Percentiles rank a stretch among this genome's conserved stretches.
These are phyloP conservation scores for Amphirosellinia nigrospora DNA, from an alignment of 495 filamentous ascomycete genomes.

Conservation along the genomic window DNA sequence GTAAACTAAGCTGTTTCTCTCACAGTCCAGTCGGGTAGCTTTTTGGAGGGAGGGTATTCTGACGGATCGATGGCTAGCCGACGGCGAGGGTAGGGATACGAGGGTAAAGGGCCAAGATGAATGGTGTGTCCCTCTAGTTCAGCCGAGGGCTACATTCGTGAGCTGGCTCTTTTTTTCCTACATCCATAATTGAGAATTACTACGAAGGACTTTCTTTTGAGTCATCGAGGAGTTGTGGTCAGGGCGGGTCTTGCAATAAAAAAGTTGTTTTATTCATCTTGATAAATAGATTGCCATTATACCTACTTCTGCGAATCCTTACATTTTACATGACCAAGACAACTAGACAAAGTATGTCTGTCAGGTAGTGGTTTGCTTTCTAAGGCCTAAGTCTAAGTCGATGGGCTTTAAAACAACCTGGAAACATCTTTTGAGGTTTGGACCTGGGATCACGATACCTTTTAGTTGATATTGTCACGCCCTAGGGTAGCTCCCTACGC, in stretches of 20 bases:
- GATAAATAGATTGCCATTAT: conserved; percentile 20
- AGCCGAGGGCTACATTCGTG: background rate
- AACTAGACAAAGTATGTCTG: too few relatives aligned
- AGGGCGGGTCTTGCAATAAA: conserved; percentile 36
- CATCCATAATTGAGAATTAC: conserved; percentile 21
- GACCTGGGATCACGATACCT: too few relatives aligned
- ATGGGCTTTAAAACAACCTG: too few relatives aligned
- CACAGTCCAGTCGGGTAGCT: conserved; percentile 14
- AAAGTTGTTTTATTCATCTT: conserved; percentile 31
- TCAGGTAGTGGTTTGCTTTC: too few relatives aligned
- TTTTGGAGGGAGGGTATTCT: conserved; percentile 24
- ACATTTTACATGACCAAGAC: too few relatives aligned
- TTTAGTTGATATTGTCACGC: background rate
- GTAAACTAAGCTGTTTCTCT: conserved; percentile 40
- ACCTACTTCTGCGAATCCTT: too few relatives aligned
- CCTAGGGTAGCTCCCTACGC: background rate
- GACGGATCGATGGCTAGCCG: background rate
- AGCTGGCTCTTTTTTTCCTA: conserved; percentile 16
- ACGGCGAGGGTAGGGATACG: conserved; percentile 1
- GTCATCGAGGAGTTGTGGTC: conserved; percentile 31
- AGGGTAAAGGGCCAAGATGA: conserved; percentile 1
- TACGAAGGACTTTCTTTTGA: conserved; percentile 18
- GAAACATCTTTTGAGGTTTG: too few relatives aligned
- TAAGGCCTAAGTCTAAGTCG: too few relatives aligned
- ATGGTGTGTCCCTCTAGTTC: background rate